phyloP scores from a whole-genome alignment of 2,329 filamentous ascomycete genomes.

The Verticillium albo-atrum region DNA sequence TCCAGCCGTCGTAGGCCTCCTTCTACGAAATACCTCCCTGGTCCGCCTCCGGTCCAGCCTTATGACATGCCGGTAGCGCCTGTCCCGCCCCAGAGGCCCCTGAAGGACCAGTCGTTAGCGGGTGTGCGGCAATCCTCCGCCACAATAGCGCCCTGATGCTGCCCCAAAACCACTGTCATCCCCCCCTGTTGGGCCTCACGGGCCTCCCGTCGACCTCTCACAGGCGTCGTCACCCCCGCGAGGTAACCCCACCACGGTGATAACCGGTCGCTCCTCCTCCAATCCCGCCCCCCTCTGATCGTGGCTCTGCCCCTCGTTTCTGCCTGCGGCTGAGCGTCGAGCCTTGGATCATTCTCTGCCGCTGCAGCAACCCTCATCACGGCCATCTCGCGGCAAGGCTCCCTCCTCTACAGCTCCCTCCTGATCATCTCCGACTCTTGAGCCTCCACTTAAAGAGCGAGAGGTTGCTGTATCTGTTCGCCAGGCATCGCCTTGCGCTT shows the following conservation, averaged over 20 bases:
- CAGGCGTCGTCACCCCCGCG: background rate
- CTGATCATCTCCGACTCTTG: background rate
- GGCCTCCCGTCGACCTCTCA: background rate
- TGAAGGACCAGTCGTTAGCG: background rate
- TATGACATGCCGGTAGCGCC: background rate
- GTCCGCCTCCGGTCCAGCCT: background rate
- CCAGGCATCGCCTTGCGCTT: background rate
- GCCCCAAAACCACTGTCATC: background rate
- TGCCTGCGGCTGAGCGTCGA: background rate
- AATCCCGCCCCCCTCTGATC: background rate
- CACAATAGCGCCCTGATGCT: background rate
- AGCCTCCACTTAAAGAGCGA: background rate
- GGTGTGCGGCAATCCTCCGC: background rate
- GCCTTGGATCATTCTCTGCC: background rate
- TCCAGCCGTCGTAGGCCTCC: background rate
- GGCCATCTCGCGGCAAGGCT: background rate
- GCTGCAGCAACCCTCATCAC: background rate
- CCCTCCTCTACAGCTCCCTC: background rate
- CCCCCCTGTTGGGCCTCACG: background rate
- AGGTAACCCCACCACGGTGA: background rate
- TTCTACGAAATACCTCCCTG: background rate
- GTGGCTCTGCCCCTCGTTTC: background rate
- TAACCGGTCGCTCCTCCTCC: background rate
- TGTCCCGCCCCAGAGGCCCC: too few relatives aligned
- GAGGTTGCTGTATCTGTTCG: background rate